Base-by-base conservation (phyloP, 1,139 yeast genomes). In the Torulaspora pretoriensis region DNA sequence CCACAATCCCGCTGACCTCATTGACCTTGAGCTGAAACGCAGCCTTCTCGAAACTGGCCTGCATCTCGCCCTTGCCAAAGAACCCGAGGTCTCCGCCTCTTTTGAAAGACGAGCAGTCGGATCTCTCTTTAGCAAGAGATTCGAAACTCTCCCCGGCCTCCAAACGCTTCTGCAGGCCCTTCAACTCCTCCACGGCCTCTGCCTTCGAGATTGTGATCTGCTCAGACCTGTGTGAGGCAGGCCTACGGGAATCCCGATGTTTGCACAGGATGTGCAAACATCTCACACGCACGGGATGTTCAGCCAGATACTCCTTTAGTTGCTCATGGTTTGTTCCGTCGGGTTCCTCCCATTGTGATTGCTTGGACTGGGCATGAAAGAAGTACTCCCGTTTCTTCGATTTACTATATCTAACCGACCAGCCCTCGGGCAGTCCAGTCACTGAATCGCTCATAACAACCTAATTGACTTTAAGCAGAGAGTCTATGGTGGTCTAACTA, bases 321-420 rank as follows among this genome's bases (percentile, higher is more conserved):
- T 73, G 72, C 2, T 68, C 79, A 14, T 75, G 65, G 57, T 92
- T 87, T 2, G 95, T 81, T 7, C 92, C 96, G 44, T 72, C 78
- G 6, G 98, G 98, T 3, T 96, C 84, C 48, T 84, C 94, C 98
- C 98, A 92, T 30, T 81, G 74, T 0, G 96, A 84, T 59, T 83
- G 83, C 41, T 79, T 74, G 3, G 90, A 80, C 33, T 75, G 74
- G 29, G 81, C 79, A 59, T 88, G 80, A 66, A 77, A 80, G 67
- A 73, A 92, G 68, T 92, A 92, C 49, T 92, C 96, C 55, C 87
- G 76, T 59, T 85, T 80, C 60, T 88, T 89, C 9, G 95, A 82
- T 51, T 81, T 79, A 30, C 97, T 88, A 45, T 80, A 77, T 48
- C 81, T 75, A 39, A 92, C 77, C 37, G 83, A 79, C 97, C 98